Evolutionary conservation across 116 monocot genomes (phyloP).

Genomic region (Posidonia oceanica): DNA sequence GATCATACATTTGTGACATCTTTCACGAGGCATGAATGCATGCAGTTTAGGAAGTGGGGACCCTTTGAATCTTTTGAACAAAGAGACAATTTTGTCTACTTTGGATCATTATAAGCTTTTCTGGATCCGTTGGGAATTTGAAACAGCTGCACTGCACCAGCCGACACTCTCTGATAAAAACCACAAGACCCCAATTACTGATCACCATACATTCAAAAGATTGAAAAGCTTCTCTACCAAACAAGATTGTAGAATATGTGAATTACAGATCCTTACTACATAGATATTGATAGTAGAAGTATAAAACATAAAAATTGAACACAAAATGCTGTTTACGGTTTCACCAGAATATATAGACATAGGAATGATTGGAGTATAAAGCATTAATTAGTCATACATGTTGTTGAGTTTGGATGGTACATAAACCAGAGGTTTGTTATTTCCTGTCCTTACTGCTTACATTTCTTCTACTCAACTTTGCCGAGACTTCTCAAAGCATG

Average conservation of each 20-base stretch:
- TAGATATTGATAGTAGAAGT: too few relatives aligned
- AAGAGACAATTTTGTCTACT: background rate
- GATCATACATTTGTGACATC: background rate
- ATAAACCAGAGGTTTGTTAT: too few relatives aligned
- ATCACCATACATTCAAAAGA: background rate
- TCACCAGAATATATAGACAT: too few relatives aligned
- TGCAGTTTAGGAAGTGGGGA: background rate
- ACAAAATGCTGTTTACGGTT: too few relatives aligned
- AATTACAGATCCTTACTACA: background rate
- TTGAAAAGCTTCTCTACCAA: background rate
- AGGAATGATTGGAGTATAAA: too few relatives aligned
- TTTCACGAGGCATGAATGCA: background rate
- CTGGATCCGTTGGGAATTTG: background rate
- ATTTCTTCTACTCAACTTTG: too few relatives aligned
- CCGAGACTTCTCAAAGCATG: too few relatives aligned
- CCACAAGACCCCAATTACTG: background rate
- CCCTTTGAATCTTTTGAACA: slow-evolving; percentile 2
- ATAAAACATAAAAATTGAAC: too few relatives aligned
- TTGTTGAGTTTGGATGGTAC: too few relatives aligned
- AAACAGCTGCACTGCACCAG: background rate
- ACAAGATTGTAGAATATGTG: background rate
- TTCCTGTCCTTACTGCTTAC: too few relatives aligned
- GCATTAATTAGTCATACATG: too few relatives aligned
- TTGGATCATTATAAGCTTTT: background rate
- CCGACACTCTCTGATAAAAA: background rate